phyloP scores from a whole-genome alignment of 306 rosid species.

The Spatholobus suberectus region DNA sequence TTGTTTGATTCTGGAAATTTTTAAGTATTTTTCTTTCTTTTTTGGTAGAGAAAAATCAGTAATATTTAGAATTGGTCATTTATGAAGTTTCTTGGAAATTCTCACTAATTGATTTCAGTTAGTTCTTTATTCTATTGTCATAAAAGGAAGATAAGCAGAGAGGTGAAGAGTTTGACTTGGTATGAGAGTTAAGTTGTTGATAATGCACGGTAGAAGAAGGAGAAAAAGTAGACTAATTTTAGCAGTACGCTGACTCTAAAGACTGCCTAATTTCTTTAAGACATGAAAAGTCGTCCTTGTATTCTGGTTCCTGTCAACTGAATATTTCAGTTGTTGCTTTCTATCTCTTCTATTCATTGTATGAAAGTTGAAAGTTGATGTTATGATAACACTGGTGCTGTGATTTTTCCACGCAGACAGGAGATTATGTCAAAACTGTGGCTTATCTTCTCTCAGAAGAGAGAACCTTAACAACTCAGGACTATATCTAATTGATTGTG shows the following conservation, averaged over 20 bases:
- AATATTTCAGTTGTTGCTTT: constrained; percentile 3
- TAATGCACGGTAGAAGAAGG: constrained; percentile 34
- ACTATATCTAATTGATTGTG: background rate
- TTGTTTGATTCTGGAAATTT: constrained; percentile 30
- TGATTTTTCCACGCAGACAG: constrained; percentile 43
- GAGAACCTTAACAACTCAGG: constrained; percentile 13
- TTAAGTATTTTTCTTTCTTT: background rate
- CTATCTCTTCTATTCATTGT: constrained; percentile 32
- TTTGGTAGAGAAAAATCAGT: constrained; percentile 30
- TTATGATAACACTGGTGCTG: constrained; percentile 28
- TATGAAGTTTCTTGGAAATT: constrained; percentile 39
- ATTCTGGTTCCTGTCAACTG: background rate
- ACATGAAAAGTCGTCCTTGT: constrained; percentile 10
- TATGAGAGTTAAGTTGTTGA: constrained; percentile 37
- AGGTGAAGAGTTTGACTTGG: constrained; percentile 38
- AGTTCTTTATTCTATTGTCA: background rate
- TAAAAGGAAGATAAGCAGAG: background rate
- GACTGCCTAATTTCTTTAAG: background rate
- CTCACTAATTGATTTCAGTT: constrained; percentile 13
- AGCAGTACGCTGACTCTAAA: constrained; percentile 11
- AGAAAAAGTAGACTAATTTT: constrained; percentile 35
- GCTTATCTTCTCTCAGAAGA: constrained; percentile 22
- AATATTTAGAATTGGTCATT: constrained; percentile 32
- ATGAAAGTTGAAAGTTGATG: constrained; percentile 21
- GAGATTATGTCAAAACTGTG: constrained; percentile 41